Percentiles rank a stretch among this genome's conserved stretches.
phyloP scores from a whole-genome alignment of 1,284 basidiomycete species.

The Meripilus lineatus region DNA sequence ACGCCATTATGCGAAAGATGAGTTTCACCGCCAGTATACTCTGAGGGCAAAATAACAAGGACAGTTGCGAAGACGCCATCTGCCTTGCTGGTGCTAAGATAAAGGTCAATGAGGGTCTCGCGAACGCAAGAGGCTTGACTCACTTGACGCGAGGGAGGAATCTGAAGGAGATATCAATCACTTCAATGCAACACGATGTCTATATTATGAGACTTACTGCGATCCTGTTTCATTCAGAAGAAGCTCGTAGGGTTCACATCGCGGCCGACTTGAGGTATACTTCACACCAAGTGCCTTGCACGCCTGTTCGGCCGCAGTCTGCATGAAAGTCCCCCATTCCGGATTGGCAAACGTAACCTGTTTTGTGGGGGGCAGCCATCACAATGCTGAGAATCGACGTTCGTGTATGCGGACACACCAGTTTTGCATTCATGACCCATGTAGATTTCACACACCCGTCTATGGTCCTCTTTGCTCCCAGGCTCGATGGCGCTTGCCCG shows the following conservation, averaged over 20 bases:
- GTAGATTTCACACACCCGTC: constrained; percentile 21
- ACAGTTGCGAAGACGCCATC: constrained; percentile 41
- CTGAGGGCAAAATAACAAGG: constrained; percentile 38
- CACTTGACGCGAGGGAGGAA: constrained; percentile 30
- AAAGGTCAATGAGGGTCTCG: neutral
- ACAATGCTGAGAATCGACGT: neutral
- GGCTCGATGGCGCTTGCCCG: constrained; percentile 26
- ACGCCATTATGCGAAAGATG: constrained; percentile 31
- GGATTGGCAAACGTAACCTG: constrained; percentile 7
- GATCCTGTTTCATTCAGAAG: constrained; percentile 39
- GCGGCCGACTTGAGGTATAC: constrained; percentile 16
- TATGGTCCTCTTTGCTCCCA: constrained; percentile 18
- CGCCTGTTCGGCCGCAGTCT: constrained; percentile 15
- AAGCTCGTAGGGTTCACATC: constrained; percentile 36
- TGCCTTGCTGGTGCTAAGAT: constrained; percentile 25
- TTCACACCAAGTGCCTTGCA: constrained; percentile 16
- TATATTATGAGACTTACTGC: constrained; percentile 29
- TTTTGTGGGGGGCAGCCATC: neutral
- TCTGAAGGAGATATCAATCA: constrained; percentile 10
- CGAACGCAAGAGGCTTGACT: neutral
- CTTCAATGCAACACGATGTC: neutral
- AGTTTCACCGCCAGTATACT: constrained; percentile 36
- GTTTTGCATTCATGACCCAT: constrained; percentile 18
- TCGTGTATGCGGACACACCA: constrained; percentile 2
- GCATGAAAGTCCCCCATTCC: constrained; percentile 4